These are phyloP conservation scores for Apium graveolens DNA, from an alignment of 129 eudicot species.

Conservation along the genomic window DNA sequence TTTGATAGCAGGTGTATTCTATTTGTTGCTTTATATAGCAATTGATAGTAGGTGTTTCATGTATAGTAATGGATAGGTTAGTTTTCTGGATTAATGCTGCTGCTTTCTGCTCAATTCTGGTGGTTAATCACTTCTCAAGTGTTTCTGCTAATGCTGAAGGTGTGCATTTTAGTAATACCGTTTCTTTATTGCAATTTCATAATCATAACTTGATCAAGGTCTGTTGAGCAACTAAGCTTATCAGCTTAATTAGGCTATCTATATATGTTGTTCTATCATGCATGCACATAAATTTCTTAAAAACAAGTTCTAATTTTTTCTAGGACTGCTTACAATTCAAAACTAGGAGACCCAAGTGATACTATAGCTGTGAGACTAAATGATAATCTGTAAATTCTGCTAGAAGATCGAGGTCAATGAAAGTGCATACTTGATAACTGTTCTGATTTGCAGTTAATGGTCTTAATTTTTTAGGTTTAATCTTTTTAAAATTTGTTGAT, in stretches of 20 bases:
- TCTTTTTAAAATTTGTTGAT: not conserved
- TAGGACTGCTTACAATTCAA: not conserved
- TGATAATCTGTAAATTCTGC: not conserved
- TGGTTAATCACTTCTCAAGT: constrained; percentile 18
- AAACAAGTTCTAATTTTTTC: no score
- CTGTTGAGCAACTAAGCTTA: no score
- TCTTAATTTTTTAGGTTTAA: not conserved
- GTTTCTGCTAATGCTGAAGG: constrained; percentile 47
- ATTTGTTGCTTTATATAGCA: no score
- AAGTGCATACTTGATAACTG: not conserved
- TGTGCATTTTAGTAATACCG: constrained; percentile 5
- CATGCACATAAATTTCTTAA: no score
- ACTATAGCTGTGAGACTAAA: not conserved
- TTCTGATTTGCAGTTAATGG: not conserved
- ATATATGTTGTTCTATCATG: no score
- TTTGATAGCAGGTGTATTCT: no score
- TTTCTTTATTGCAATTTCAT: not conserved
- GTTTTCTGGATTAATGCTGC: constrained; percentile 19
- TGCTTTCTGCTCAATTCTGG: constrained; percentile 29
- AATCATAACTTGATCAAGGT: not conserved
- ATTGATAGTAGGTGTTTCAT: not conserved
- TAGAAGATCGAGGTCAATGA: not conserved
- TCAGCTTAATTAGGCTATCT: no score
- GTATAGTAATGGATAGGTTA: constrained; percentile 26
- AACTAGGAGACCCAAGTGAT: no score